These are phyloP conservation scores for Pyrus hybrid DNA, from an alignment of 331 rosid genomes.

Conservation along the genomic window DNA sequence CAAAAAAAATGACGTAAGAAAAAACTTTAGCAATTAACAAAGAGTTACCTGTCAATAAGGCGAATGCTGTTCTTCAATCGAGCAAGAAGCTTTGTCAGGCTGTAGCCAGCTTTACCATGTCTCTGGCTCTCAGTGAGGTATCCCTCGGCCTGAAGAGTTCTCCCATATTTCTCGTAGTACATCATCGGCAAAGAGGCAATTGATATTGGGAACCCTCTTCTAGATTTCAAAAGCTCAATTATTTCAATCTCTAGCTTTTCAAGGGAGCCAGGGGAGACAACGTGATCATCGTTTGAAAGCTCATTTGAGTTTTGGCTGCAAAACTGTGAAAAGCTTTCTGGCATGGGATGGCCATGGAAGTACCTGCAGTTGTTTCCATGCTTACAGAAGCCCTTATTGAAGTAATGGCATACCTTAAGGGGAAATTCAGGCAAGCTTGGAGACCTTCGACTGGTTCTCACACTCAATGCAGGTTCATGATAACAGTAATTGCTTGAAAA, in stretches of 20 bases:
- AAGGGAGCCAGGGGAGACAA: conserved; percentile 22
- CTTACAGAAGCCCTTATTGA: conserved; percentile 40
- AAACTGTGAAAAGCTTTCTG: conserved; percentile 23
- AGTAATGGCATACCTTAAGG: conserved; percentile 34
- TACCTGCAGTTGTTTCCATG: conserved; percentile 41
- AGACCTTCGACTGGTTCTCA: conserved; percentile 30
- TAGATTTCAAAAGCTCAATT: conserved; percentile 35
- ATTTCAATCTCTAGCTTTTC: conserved; percentile 33
- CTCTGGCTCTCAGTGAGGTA: conserved; percentile 46
- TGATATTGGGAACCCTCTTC: conserved; percentile 33
- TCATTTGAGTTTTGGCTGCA: conserved; percentile 13
- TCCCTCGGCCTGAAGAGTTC: conserved; percentile 39
- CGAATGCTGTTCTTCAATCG: conserved; percentile 34
- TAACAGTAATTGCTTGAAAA: conserved; percentile 11
- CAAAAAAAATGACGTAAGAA: neutral
- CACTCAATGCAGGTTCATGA: conserved; percentile 24
- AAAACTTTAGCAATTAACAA: neutral
- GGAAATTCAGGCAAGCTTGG: conserved; percentile 39
- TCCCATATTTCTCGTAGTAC: conserved; percentile 34
- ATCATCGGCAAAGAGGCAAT: conserved; percentile 42
- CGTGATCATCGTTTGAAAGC: conserved; percentile 17
- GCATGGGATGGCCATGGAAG: conserved; percentile 26
- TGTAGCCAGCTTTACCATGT: conserved; percentile 40
- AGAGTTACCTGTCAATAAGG: conserved; percentile 36
- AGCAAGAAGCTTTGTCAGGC: conserved; percentile 41